Base-by-base conservation (phyloP, 768 basidiomycete species). In the Phylloporus sp. region DNA sequence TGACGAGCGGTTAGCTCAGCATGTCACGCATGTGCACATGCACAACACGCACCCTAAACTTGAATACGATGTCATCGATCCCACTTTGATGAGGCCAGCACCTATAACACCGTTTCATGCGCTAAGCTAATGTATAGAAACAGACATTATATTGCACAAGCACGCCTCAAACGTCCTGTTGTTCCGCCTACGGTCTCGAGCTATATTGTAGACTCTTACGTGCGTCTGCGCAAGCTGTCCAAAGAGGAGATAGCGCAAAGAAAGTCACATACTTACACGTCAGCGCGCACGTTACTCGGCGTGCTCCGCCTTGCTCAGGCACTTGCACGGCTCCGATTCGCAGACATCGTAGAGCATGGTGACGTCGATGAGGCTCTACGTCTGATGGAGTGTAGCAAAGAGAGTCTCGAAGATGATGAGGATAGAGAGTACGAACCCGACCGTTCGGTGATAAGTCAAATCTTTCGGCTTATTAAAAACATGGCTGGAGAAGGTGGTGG, bases 1-100 rank as follows among this genome's bases (percentile, higher is more conserved):
- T 59, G 97, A 99, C 62, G 95, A 98, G 65, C 80, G 94, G 45
- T 79, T 99, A 6, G 97, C 97, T 13, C 86, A 94, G 67, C 97
- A 99, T 72, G 93, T 99, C 59, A 97, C 97, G 1, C 86, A 94
- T 64, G 97, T 99, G 22, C 97, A 99, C 68, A 98, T 98, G 97
- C 80, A 92, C 72, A 93, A 88, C 54, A 76, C 76, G 12, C 95
- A 97, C 62, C 97, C 97, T 4, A 81, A 84, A 47, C 78, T 95
- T 38, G 88, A 89, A 40, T 75, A 82, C 61, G 93, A 95, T 40
- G 81, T 92, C 34, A 79, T 98, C 31, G 85, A 92, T 38, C 93
- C 95, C 9, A 74, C 79, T 16, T 72, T 95, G 53, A 93, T 99
- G 85, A 84, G 93, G 92, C 94, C 51, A 50, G 77, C 4, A 12